Conservation (phyloP, 2,329 filamentous ascomycete species). For the Sporothrix globosa region DNA sequence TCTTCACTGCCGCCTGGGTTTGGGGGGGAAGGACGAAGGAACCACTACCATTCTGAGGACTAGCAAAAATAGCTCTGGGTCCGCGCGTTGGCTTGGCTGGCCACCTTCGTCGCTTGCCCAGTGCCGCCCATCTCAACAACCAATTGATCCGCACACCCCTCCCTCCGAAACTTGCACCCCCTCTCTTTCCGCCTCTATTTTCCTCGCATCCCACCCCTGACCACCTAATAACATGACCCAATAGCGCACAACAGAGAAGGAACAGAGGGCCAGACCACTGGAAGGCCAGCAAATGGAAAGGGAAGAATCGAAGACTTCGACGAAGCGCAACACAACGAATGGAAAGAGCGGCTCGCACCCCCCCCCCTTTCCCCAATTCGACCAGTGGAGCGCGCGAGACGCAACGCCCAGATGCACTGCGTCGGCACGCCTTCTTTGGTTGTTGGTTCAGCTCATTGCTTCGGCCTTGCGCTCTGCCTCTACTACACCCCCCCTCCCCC, state of each 20-base stretch:
- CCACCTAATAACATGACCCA: not conserved
- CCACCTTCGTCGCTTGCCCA: constrained; percentile 22
- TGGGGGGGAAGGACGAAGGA: not conserved
- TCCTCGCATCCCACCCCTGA: constrained; percentile 25
- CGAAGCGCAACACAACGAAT: constrained; percentile 17
- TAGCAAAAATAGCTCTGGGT: constrained; percentile 28
- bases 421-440: constrained; percentile 31
- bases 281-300: not conserved
- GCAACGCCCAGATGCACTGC: constrained; percentile 31
- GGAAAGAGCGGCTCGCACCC: constrained; percentile 20
- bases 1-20: constrained; percentile 14
- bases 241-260: not conserved
- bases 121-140: constrained; percentile 28
- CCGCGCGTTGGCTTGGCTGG: not conserved
- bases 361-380: constrained; percentile 2
- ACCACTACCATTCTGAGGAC: constrained; percentile 10
- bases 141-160: constrained; percentile 22
- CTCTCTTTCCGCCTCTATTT: not conserved
- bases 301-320: constrained; percentile 13
- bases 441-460: constrained; percentile 25
- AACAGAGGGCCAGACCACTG: constrained; percentile 3
- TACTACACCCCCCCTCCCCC: not conserved
- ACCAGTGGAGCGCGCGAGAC: constrained; percentile 29
- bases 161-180: not conserved
- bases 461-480: constrained; percentile 19